phyloP scores from a whole-genome alignment of 306 rosid genomes.

The Fagus sylvatica region DNA sequence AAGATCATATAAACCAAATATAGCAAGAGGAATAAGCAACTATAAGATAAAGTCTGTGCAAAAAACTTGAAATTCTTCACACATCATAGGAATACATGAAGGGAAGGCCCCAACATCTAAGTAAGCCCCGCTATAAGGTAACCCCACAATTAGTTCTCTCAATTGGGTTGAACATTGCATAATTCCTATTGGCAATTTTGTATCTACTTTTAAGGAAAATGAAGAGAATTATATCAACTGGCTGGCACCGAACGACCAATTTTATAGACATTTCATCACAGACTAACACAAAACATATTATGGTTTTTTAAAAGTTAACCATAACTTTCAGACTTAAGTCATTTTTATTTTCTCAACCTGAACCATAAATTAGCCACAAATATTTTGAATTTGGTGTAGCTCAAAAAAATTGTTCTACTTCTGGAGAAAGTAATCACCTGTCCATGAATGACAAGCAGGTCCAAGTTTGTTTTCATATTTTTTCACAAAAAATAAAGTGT shows the following conservation, averaged over 20 bases:
- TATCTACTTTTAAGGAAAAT: background rate
- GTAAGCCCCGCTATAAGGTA: background rate
- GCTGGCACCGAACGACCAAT: background rate
- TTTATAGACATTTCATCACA: background rate
- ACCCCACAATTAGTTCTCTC: background rate
- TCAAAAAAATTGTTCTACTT: background rate
- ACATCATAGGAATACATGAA: background rate
- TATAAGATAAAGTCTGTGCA: background rate
- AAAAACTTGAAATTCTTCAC: background rate
- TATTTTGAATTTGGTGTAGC: background rate
- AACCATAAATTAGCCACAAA: background rate
- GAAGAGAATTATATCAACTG: background rate
- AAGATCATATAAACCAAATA: constrained; percentile 1
- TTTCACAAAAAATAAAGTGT: background rate
- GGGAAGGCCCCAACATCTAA: background rate
- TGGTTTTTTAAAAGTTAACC: background rate
- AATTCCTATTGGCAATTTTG: background rate
- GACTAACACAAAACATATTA: no score
- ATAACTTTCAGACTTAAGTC: background rate
- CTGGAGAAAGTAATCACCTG: background rate
- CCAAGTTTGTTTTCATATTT: background rate
- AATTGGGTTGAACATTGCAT: background rate
- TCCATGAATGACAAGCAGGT: background rate
- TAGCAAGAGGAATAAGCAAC: background rate
- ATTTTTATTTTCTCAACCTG: background rate